phyloP scores from a whole-genome alignment of 768 basidiomycete species.

The Asterophora parasitica region DNA sequence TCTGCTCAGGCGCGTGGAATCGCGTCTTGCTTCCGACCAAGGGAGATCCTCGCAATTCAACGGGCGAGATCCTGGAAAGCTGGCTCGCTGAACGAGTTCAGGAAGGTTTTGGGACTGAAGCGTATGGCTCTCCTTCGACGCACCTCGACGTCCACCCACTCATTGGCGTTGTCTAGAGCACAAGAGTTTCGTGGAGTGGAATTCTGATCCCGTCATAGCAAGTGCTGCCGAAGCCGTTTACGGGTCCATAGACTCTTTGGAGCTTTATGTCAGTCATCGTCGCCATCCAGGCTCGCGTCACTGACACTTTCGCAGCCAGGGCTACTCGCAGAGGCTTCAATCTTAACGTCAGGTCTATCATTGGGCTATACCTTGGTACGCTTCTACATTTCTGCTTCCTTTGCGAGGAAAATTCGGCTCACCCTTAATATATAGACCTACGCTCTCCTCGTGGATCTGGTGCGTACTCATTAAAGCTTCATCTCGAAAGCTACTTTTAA shows the following conservation, averaged over 20 bases:
- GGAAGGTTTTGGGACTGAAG: constrained; percentile 17
- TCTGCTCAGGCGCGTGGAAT: constrained; percentile 2
- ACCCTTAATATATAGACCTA: constrained; percentile 12
- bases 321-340: constrained; percentile 12
- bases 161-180: constrained; percentile 16
- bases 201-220: constrained; percentile 22
- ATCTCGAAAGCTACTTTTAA: neutral
- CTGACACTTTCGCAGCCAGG: constrained; percentile 12
- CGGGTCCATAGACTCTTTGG: constrained; percentile 28
- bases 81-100: constrained; percentile 18
- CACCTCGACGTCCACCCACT: neutral
- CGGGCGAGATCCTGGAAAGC: constrained; percentile 13
- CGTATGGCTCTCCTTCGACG: constrained; percentile 4
- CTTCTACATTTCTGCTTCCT: neutral
- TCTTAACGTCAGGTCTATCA: constrained; percentile 12
- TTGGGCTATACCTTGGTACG: constrained; percentile 25
- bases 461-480: neutral
- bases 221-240: constrained; percentile 25
- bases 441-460: constrained; percentile 19
- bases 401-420: neutral
- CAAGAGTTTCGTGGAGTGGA: constrained; percentile 29
- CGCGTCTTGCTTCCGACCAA: constrained; percentile 1
- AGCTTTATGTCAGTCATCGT: constrained; percentile 27
- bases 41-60: constrained; percentile 10
- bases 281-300: neutral